Evolutionary conservation across 176 grass and related monocot species (phyloP).

Genomic region (Bolboschoenus planiculmis): DNA sequence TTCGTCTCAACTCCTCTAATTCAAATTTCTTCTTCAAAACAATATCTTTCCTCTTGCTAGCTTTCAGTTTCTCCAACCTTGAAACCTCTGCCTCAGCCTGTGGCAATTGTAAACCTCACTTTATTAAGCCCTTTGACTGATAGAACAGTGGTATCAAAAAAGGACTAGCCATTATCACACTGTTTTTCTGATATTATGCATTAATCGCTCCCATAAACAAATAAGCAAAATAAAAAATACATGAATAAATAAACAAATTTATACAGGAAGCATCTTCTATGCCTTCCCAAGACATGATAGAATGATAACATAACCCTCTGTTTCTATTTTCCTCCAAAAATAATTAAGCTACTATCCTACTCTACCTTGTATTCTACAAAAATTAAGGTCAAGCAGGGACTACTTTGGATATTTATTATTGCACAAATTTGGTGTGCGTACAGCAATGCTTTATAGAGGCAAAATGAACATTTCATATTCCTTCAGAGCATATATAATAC

Average conservation of each 20-base stretch:
- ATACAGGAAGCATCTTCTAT: not conserved
- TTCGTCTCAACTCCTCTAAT: slow-evolving; percentile 59
- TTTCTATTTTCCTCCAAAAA: not conserved
- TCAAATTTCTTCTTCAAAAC: slow-evolving; percentile 84
- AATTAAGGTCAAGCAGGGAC: not conserved
- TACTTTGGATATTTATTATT: not conserved
- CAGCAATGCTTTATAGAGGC: not conserved
- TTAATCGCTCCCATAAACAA: not conserved
- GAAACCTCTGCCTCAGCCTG: slow-evolving; percentile 84
- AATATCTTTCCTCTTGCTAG: slow-evolving; percentile 75
- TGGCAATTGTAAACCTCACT: slow-evolving; percentile 17
- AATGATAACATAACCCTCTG: not conserved
- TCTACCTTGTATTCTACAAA: not conserved
- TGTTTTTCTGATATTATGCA: slow-evolving; percentile 4
- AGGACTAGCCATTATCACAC: not conserved
- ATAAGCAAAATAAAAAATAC: not conserved
- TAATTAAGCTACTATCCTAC: not conserved
- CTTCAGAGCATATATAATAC: not conserved
- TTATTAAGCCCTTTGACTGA: slow-evolving; percentile 3
- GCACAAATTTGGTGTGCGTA: not conserved
- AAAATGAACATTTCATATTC: not conserved
- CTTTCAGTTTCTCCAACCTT: slow-evolving; percentile 76
- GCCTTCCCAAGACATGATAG: not conserved
- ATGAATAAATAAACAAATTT: not conserved
- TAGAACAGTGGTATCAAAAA: not conserved